These are phyloP conservation scores for Penicillium salamii DNA, from an alignment of 495 filamentous ascomycete species.

Conservation along the genomic window DNA sequence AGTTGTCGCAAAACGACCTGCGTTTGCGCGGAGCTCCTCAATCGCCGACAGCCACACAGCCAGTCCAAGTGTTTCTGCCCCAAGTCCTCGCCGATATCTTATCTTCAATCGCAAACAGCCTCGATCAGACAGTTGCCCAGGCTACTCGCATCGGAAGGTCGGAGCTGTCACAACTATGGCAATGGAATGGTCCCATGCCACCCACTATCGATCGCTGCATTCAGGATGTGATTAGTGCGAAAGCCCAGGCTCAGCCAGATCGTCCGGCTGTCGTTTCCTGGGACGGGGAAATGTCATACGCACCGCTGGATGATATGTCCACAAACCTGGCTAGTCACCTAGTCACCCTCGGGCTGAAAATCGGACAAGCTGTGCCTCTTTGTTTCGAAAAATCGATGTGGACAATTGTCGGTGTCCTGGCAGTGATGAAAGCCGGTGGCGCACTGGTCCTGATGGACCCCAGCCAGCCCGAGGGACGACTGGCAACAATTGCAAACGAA, in stretches of 20 bases:
- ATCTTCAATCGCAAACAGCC: background rate
- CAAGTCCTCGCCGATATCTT: background rate
- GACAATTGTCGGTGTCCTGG: conserved; percentile 43
- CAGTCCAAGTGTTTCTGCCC: background rate
- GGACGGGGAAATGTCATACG: conserved; percentile 3
- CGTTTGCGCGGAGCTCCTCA: background rate
- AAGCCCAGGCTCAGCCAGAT: background rate
- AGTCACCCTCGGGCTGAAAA: background rate
- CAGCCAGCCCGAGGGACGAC: conserved; percentile 28
- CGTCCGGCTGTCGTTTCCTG: background rate
- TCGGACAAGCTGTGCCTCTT: conserved; percentile 25
- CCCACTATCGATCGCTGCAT: background rate
- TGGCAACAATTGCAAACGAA: conserved; percentile 21
- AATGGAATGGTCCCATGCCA: background rate
- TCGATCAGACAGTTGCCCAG: background rate
- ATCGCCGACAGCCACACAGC: background rate
- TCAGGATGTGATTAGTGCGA: background rate
- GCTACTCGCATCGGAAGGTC: background rate
- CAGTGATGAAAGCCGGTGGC: conserved; percentile 43
- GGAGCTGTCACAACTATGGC: background rate
- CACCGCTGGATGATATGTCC: background rate
- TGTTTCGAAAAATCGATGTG: conserved; percentile 44
- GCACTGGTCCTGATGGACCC: conserved; percentile 42
- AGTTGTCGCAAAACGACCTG: background rate
- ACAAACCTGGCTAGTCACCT: background rate